phyloP scores from a whole-genome alignment of 108 stramenopile genomes.

The Hondaea fermentalgiana region DNA sequence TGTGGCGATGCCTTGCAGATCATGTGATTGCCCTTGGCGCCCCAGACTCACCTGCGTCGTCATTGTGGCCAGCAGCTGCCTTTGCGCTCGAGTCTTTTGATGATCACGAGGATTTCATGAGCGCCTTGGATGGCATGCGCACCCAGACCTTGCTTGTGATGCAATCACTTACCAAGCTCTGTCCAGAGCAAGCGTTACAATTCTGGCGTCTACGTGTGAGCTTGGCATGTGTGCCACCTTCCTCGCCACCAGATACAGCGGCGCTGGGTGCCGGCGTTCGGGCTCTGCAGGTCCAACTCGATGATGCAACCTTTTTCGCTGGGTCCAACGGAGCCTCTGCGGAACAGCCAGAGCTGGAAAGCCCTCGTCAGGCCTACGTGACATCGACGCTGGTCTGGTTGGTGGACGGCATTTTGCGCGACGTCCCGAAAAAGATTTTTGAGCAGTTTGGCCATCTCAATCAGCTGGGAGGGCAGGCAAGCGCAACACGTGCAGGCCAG shows the following conservation, averaged over 20 bases:
- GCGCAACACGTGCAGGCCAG: background rate
- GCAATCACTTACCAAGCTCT: background rate
- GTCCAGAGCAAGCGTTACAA: background rate
- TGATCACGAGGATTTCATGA: background rate
- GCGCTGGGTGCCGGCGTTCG: background rate
- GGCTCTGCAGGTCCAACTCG: background rate
- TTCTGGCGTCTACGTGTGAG: background rate
- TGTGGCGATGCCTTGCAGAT: background rate
- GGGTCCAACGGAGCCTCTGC: background rate
- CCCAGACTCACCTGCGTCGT: background rate
- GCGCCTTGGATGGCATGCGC: background rate
- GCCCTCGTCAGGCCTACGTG: background rate
- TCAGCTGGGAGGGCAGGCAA: background rate
- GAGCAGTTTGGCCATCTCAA: background rate
- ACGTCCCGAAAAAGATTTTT: background rate
- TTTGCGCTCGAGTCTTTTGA: background rate
- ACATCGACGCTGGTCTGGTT: background rate
- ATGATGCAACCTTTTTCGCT: background rate
- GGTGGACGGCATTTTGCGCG: background rate
- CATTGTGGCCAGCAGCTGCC: background rate
- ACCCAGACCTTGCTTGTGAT: background rate
- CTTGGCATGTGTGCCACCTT: background rate
- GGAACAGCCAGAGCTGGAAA: background rate
- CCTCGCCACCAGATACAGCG: background rate
- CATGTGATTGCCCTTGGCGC: background rate